A percentile compares a stretch with the other conserved stretches of the same genome.
These are phyloP conservation scores for Linum trigynum DNA, from an alignment of 345 rosid genomes.

Conservation along the genomic window DNA sequence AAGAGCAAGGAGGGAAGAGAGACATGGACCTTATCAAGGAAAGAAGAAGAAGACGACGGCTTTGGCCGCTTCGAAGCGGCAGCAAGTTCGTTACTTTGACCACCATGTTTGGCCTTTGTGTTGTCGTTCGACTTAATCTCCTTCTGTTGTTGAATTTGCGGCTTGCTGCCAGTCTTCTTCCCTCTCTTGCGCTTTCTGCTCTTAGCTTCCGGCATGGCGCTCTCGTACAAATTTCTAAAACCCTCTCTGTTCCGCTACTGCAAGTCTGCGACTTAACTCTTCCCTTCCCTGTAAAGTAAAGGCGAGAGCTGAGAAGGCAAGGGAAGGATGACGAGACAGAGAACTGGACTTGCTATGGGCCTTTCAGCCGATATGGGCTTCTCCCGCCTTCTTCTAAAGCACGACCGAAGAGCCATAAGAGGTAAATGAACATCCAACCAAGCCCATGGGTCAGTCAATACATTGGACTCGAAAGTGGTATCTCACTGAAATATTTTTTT, in stretches of 20 bases:
- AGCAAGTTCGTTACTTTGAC: background rate
- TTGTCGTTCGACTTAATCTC: background rate
- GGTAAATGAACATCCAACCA: too few relatives aligned
- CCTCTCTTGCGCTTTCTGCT: constrained; percentile 50
- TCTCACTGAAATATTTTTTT: too few relatives aligned
- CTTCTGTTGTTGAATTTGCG: constrained; percentile 11
- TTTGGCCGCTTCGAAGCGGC: constrained; percentile 10
- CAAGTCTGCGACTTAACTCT: background rate
- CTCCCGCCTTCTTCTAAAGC: too few relatives aligned
- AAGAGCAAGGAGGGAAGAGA: background rate
- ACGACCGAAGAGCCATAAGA: too few relatives aligned
- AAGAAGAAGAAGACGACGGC: constrained; percentile 17
- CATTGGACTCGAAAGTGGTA: too few relatives aligned
- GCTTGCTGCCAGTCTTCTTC: constrained; percentile 17
- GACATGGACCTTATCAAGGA: constrained; percentile 23
- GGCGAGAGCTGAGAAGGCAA: background rate
- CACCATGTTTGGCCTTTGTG: background rate
- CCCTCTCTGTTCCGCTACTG: background rate
- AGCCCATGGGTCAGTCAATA: too few relatives aligned
- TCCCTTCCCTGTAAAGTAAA: background rate
- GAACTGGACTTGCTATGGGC: background rate
- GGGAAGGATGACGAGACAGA: background rate
- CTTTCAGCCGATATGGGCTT: background rate
- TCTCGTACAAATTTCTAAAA: background rate
- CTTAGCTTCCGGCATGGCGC: constrained; percentile 31